Evolutionary conservation across 129 eudicot species (phyloP).

Genomic region (Lactuca saligna): DNA sequence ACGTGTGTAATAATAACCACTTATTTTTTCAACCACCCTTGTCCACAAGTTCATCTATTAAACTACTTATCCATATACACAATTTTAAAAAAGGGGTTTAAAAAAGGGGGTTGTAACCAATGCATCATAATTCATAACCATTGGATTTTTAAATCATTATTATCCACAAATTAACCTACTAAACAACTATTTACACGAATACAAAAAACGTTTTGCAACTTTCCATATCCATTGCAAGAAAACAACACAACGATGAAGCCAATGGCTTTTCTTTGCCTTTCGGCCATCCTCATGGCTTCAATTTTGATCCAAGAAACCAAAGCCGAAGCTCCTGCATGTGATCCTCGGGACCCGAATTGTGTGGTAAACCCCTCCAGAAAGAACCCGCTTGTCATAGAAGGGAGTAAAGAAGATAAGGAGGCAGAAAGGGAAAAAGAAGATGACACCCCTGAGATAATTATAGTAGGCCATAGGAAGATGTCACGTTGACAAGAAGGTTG

Average conservation of each 20-base stretch:
- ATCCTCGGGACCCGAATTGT: constrained; percentile 34
- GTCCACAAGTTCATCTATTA: too few relatives aligned
- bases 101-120: background rate
- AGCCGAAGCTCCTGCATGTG: constrained; percentile 20
- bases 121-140: constrained; percentile 1
- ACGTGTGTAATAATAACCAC: too few relatives aligned
- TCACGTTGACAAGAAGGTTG: background rate
- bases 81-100: too few relatives aligned
- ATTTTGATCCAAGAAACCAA: constrained; percentile 18
- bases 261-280: constrained; percentile 28
- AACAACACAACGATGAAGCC: constrained; percentile 1
- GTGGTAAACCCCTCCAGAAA: constrained; percentile 22
- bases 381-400: constrained; percentile 19
- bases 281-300: constrained; percentile 21
- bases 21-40: too few relatives aligned
- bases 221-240: background rate
- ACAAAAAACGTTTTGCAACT: background rate
- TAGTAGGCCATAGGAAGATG: constrained; percentile 36
- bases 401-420: constrained; percentile 14
- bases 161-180: constrained; percentile 8
- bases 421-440: constrained; percentile 18
- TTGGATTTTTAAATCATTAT: background rate
- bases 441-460: constrained; percentile 36
- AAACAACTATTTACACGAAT: constrained; percentile 10
- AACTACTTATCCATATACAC: too few relatives aligned